phyloP scores from a whole-genome alignment of 352 stramenopile genomes.

The Thalassiosira gravida region DNA sequence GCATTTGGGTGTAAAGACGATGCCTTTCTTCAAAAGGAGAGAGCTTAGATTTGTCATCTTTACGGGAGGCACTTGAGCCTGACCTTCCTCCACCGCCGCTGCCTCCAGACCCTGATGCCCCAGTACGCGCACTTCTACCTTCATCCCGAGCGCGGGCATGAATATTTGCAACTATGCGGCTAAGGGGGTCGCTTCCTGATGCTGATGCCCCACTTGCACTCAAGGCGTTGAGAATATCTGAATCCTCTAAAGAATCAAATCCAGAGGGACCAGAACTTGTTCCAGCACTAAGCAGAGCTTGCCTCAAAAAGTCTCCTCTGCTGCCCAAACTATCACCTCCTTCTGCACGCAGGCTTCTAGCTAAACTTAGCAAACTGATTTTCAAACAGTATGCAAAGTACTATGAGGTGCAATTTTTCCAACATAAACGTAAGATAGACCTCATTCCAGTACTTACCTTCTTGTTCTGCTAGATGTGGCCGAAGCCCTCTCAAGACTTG shows the following conservation, averaged over 20 bases:
- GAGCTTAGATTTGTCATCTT: slow-evolving; percentile 59
- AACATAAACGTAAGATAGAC: background rate
- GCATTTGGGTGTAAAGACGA: slow-evolving; percentile 71
- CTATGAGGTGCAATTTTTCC: slow-evolving; percentile 4
- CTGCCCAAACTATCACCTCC: slow-evolving; percentile 47
- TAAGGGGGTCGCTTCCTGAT: slow-evolving; percentile 57
- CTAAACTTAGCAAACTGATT: slow-evolving; percentile 48
- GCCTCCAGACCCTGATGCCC: slow-evolving; percentile 17
- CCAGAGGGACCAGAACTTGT: slow-evolving; percentile 41
- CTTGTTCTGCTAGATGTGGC: slow-evolving; percentile 48
- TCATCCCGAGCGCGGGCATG: slow-evolving; percentile 42
- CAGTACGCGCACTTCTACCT: slow-evolving; percentile 23
- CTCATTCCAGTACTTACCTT: slow-evolving; percentile 10
- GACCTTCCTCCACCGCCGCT: slow-evolving; percentile 20
- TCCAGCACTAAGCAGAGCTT: slow-evolving; percentile 55
- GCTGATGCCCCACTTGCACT: slow-evolving; percentile 33
- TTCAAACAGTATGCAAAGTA: slow-evolving; percentile 7
- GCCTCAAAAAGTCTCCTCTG: slow-evolving; percentile 56
- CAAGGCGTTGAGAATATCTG: slow-evolving; percentile 67
- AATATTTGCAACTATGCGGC: slow-evolving; percentile 61
- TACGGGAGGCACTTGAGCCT: slow-evolving; percentile 15
- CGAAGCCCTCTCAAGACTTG: slow-evolving; percentile 30
- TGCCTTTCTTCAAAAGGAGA: slow-evolving; percentile 67
- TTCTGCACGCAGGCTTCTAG: slow-evolving; percentile 29
- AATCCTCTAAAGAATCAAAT: slow-evolving; percentile 62